Evolutionary conservation across 1,139 yeast species (phyloP).

Genomic region (Sugiyamaella grinbergsii): DNA sequence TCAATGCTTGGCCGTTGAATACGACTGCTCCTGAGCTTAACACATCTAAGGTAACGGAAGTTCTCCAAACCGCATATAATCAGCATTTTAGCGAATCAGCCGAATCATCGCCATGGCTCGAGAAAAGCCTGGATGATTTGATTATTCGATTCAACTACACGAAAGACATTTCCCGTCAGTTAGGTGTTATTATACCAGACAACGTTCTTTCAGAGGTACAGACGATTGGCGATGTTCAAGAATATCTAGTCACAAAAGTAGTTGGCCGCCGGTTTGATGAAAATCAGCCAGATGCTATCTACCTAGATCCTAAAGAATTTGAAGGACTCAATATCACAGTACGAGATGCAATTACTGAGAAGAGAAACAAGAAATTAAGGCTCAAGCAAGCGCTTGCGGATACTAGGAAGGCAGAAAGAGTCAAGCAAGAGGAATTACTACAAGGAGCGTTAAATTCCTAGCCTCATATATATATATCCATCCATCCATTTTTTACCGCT

Average conservation of each 20-base stretch:
- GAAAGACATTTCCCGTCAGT: constrained; percentile 57
- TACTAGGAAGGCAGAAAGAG: constrained; percentile 48
- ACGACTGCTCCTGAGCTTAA: constrained; percentile 31
- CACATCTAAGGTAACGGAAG: constrained; percentile 28
- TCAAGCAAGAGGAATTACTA: constrained; percentile 43
- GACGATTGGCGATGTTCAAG: constrained; percentile 50
- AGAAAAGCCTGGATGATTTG: constrained; percentile 19
- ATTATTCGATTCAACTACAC: constrained; percentile 58
- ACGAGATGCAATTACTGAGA: constrained; percentile 46
- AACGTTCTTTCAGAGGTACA: constrained; percentile 54
- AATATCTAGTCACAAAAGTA: constrained; percentile 50
- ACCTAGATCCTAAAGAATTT: constrained; percentile 54
- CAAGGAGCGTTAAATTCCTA: constrained; percentile 36
- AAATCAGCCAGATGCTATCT: constrained; percentile 74
- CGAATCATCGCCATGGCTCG: constrained; percentile 17
- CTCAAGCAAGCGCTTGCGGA: constrained; percentile 48
- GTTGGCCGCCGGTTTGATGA: constrained; percentile 58
- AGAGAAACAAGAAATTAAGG: constrained; percentile 46
- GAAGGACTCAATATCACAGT: constrained; percentile 54
- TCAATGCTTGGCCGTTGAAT: constrained; percentile 40
- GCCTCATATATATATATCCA: constrained; percentile 13
- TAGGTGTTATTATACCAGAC: constrained; percentile 72
- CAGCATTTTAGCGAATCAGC: constrained; percentile 9
- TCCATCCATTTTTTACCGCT: constrained; percentile 1
- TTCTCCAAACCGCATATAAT: constrained; percentile 22